Evolutionary conservation across 139 green algal genomes (phyloP).

Genomic region (Chlorella sp.): DNA sequence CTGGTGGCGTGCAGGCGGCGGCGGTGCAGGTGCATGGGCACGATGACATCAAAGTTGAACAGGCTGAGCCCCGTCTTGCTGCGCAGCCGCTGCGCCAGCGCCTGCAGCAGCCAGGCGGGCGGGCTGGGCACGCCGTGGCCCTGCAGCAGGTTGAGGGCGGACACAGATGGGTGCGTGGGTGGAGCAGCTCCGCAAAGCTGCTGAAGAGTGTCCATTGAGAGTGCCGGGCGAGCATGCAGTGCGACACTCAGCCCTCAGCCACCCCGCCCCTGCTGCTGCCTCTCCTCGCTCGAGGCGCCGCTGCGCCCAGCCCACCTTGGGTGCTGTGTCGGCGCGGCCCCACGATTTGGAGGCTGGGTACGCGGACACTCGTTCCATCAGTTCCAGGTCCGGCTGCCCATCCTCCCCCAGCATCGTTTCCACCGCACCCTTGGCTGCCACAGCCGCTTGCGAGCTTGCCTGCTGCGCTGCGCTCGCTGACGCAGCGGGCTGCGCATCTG

Average conservation of each 20-base stretch:
- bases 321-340: slow-evolving; percentile 49
- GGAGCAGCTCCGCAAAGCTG: background rate
- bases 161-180: background rate
- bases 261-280: no score
- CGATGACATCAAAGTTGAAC: slow-evolving; percentile 92
- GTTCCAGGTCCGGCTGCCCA: slow-evolving; percentile 34
- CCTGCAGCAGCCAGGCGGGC: slow-evolving; percentile 74
- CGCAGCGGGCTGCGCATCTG: no score
- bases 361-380: slow-evolving; percentile 35
- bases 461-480: background rate
- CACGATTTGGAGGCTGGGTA: slow-evolving; percentile 39
- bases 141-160: slow-evolving; percentile 11
- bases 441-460: background rate
- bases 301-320: slow-evolving; percentile 25
- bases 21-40: slow-evolving; percentile 45
- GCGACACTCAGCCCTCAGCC: background rate
- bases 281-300: no score
- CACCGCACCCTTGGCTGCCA: background rate
- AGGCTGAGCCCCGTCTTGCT: slow-evolving; percentile 69
- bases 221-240: background rate
- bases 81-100: slow-evolving; percentile 64
- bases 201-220: background rate
- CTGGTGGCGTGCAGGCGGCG: slow-evolving; percentile 11
- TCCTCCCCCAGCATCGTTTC: background rate
- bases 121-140: slow-evolving; percentile 47